Base-by-base conservation (phyloP, 2,329 filamentous ascomycete species). In the Talaromyces sp. region DNA sequence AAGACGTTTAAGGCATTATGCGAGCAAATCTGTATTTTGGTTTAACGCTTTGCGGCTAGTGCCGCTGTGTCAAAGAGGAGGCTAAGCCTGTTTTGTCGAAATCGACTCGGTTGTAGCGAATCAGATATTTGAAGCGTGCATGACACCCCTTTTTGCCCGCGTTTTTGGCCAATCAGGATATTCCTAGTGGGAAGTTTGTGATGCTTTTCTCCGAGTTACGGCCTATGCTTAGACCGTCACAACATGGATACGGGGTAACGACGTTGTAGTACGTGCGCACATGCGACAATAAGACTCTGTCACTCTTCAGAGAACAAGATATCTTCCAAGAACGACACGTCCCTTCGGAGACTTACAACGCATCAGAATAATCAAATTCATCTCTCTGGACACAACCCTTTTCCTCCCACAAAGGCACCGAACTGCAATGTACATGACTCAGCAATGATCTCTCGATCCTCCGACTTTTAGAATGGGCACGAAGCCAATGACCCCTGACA, bases 11-110 rank as follows among this genome's bases (percentile, higher is more conserved):
- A 37, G 50, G n/a, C 50, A 24, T n/a, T 16, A 56, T 37, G 14
- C 31, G 33, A 56, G 31, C 3, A 37, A 16, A 6, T 19, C 9
- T 39, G 33, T 62, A 56, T 62, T 62, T 45, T 45, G 49, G 49
- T 62, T 62, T 62, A 62, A 56, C 49, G 22, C 9, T 56, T 56
- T 31, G 1, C n/a, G 47, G 60, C 31, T 54, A 62, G 60, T n/a
- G 47, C 5, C 1, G 11, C 24, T 16, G 6, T 14, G 33, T 4
- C 41, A 45, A n/a, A 31, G n/a, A 19, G 16, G 0, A 37, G 16
- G 45, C 22, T 27, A 52, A 50, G 24, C 60, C 37, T 14, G 9
- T 43, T 56, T 43, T 43, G 35, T 14, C 14, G 1, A 19, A 5
- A 9, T 9, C 2, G 31, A n/a, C 19, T 39, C 37, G 7, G 2